Evolutionary conservation across 768 basidiomycete species (phyloP).

Genomic region (Mycena haematopus): DNA sequence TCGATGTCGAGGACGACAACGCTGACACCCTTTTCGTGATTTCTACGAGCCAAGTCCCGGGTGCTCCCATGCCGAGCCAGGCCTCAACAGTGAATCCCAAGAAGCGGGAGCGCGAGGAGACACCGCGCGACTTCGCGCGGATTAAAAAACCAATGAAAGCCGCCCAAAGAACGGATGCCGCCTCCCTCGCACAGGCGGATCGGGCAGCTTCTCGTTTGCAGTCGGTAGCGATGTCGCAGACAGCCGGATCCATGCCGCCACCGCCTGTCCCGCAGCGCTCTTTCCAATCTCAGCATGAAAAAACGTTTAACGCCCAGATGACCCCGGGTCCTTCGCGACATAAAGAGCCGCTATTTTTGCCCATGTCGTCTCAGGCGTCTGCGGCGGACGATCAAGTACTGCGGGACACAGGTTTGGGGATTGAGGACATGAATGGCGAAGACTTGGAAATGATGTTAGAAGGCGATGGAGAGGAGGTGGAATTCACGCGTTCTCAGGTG

Average conservation of each 20-base stretch:
- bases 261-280: constrained; percentile 38
- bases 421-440: constrained; percentile 68
- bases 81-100: constrained; percentile 32
- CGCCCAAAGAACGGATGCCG: constrained; percentile 45
- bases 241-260: constrained; percentile 48
- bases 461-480: constrained; percentile 64
- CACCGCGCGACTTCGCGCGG: constrained; percentile 46
- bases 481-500: constrained; percentile 42
- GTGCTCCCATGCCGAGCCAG: constrained; percentile 37
- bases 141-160: constrained; percentile 62
- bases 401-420: constrained; percentile 66
- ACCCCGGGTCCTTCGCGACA: constrained; percentile 18
- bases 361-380: constrained; percentile 65
- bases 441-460: constrained; percentile 68
- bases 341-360: constrained; percentile 52
- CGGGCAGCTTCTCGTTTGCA: constrained; percentile 30
- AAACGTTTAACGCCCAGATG: constrained; percentile 16
- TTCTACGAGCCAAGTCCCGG: constrained; percentile 71
- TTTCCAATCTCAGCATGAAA: constrained; percentile 20
- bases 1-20: constrained; percentile 75
- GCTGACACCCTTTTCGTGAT: constrained; percentile 76
- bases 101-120: constrained; percentile 55
- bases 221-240: constrained; percentile 34
- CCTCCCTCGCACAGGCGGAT: constrained; percentile 28
- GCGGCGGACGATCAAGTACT: constrained; percentile 58